Conservation (phyloP, 352 stramenopile species). For the Pythium vanterpoolii region DNA sequence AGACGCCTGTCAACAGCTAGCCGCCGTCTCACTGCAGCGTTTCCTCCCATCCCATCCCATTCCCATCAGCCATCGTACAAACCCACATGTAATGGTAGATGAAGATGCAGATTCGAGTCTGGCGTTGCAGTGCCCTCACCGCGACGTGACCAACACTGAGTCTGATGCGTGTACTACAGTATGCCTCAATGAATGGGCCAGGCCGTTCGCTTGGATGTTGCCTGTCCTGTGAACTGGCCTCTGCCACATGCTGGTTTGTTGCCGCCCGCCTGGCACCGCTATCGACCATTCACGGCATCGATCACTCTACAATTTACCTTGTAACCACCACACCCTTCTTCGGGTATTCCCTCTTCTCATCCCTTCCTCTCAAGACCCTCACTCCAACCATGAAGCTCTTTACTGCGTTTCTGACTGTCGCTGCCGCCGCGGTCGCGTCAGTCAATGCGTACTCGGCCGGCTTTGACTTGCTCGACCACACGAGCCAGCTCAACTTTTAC, state of each 20-base stretch:
- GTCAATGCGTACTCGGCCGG: slow-evolving; percentile 14
- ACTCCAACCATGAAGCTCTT: slow-evolving; percentile 17
- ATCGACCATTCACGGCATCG: not conserved
- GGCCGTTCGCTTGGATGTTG: not conserved
- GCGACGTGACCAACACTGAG: not conserved
- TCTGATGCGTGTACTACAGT: not conserved
- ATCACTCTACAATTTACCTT: slow-evolving; percentile 17
- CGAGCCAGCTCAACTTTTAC: slow-evolving; percentile 59
- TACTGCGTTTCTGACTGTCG: slow-evolving; percentile 4
- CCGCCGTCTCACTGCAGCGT: not conserved
- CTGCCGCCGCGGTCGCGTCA: slow-evolving; percentile 17
- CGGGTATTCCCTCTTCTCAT: slow-evolving; percentile 5
- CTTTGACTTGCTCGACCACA: slow-evolving; percentile 59
- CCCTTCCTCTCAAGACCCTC: not conserved
- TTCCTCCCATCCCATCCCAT: not conserved
- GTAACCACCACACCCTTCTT: slow-evolving; percentile 5
- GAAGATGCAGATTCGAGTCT: too few relatives aligned
- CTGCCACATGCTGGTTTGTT: not conserved
- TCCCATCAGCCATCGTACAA: too few relatives aligned
- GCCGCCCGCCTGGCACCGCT: not conserved
- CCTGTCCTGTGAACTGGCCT: not conserved
- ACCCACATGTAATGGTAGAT: too few relatives aligned
- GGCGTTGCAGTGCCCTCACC: not conserved
- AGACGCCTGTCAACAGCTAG: not conserved
- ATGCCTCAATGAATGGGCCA: not conserved